phyloP scores from a whole-genome alignment of 306 rosid genomes.

The Comarum palustre region DNA sequence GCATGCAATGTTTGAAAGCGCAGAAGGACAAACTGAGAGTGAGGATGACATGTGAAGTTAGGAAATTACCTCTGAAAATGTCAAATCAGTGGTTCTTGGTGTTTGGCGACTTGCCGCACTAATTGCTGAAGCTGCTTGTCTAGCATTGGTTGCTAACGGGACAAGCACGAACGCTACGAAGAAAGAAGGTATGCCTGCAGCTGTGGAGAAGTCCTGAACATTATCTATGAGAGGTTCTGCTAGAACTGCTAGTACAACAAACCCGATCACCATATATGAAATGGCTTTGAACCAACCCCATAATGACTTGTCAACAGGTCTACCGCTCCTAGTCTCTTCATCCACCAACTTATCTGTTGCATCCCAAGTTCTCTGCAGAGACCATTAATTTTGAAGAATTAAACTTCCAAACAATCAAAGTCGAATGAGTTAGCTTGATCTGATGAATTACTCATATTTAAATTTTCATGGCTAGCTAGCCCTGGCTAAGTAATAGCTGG shows the following conservation, averaged over 20 bases:
- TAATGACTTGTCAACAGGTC: slow-evolving; percentile 15
- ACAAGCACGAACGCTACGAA: slow-evolving; percentile 50
- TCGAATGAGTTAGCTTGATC: neutral
- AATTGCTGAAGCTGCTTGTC: slow-evolving; percentile 61
- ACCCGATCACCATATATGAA: slow-evolving; percentile 8
- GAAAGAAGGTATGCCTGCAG: slow-evolving; percentile 51
- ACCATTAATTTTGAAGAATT: neutral
- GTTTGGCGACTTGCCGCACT: slow-evolving; percentile 46
- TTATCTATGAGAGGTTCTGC: slow-evolving; percentile 61
- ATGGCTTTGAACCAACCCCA: slow-evolving; percentile 22
- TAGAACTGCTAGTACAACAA: slow-evolving; percentile 34
- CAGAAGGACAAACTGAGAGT: neutral
- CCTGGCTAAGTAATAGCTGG: no score
- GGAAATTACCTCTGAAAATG: slow-evolving; percentile 49
- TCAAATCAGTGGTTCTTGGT: slow-evolving; percentile 48
- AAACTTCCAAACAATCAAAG: neutral
- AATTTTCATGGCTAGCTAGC: neutral
- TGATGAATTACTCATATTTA: no score
- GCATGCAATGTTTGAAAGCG: neutral
- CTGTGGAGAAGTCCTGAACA: slow-evolving; percentile 48
- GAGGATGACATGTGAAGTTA: neutral
- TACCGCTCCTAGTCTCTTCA: neutral
- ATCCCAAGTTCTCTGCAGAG: slow-evolving; percentile 19
- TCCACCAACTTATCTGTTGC: slow-evolving; percentile 23
- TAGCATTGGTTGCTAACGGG: slow-evolving; percentile 61